These are phyloP conservation scores for Tolypocladium album DNA, from an alignment of 2,329 filamentous ascomycete species.

Conservation along the genomic window DNA sequence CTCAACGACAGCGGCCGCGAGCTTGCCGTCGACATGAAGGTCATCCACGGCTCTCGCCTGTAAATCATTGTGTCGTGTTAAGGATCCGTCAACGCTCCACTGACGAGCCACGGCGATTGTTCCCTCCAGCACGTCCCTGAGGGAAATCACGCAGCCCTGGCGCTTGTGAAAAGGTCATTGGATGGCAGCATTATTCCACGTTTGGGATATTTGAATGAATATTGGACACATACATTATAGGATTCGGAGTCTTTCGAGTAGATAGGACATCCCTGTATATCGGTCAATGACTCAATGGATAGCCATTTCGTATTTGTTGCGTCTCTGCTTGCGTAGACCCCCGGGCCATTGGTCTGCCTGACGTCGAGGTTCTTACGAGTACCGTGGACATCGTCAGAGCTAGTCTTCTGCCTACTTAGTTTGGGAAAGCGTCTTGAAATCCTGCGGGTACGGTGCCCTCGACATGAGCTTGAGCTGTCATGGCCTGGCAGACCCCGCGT, in stretches of 20 bases:
- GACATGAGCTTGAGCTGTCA: not conserved
- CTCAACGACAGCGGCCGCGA: conserved; percentile 88
- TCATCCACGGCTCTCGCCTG: conserved; percentile 71
- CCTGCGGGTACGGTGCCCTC: not conserved
- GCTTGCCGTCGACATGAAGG: conserved; percentile 98
- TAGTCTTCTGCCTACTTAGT: not conserved
- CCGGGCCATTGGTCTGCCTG: not conserved
- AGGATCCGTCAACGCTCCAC: conserved; percentile 1
- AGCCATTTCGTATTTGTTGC: conserved; percentile 15
- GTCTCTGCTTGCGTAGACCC: not conserved
- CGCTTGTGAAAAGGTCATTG: conserved; percentile 14
- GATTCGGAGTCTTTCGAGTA: conserved; percentile 26
- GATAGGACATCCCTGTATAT: conserved; percentile 33
- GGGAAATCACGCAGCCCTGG: conserved; percentile 5
- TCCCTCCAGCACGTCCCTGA: not conserved
- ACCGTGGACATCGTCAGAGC: not conserved
- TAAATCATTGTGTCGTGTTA: conserved; percentile 24
- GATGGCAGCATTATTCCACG: conserved; percentile 12
- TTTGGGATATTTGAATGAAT: conserved; percentile 14
- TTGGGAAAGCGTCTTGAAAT: not conserved
- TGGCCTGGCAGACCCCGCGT: not conserved
- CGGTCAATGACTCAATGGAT: conserved; percentile 23
- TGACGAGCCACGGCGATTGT: conserved; percentile 4
- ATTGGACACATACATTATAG: conserved; percentile 20
- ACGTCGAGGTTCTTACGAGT: not conserved